These are phyloP conservation scores for Fusarium tanahbumbuense DNA, from an alignment of 2,329 filamentous ascomycete species.

Conservation along the genomic window DNA sequence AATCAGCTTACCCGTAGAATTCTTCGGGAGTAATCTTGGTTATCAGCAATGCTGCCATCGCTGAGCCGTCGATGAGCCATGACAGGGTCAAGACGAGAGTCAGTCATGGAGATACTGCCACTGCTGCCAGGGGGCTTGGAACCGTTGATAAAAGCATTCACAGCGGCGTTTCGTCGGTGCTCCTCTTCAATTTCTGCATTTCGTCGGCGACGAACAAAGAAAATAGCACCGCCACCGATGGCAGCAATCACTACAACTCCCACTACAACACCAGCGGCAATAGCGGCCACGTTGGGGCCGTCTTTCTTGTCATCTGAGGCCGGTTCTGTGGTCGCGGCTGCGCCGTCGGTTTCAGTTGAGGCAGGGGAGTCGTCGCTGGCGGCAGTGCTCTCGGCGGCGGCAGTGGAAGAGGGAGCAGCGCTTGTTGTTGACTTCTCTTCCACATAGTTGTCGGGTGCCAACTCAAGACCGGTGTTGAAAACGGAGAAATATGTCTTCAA, in stretches of 20 bases:
- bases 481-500: conserved; percentile 55
- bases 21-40: conserved; percentile 94
- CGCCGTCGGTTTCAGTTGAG: conserved; percentile 31
- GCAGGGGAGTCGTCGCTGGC: conserved; percentile 5
- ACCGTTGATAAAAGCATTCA: conserved; percentile 79
- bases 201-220: conserved; percentile 80
- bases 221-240: conserved; percentile 75
- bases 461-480: conserved; percentile 62
- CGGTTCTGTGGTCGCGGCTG: conserved; percentile 3
- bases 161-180: conserved; percentile 82
- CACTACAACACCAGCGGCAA: conserved; percentile 89
- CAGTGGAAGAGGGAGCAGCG: conserved; percentile 45
- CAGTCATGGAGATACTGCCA: conserved; percentile 76
- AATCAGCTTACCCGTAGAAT: conserved; percentile 84
- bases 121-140: conserved; percentile 72
- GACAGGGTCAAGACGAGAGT: conserved; percentile 87
- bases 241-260: conserved; percentile 78
- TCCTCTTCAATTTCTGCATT: conserved; percentile 85
- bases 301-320: conserved; percentile 35
- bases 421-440: conserved; percentile 19
- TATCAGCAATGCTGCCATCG: conserved; percentile 95
- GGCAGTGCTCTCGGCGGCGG: conserved; percentile 37
- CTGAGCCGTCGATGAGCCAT: conserved; percentile 87
- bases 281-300: conserved; percentile 79
- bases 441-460: conserved; percentile 50